Percentiles rank a stretch among this genome's conserved stretches.
phyloP scores from a whole-genome alignment of 805 yeast species.

The Henningerozyma blattae region DNA sequence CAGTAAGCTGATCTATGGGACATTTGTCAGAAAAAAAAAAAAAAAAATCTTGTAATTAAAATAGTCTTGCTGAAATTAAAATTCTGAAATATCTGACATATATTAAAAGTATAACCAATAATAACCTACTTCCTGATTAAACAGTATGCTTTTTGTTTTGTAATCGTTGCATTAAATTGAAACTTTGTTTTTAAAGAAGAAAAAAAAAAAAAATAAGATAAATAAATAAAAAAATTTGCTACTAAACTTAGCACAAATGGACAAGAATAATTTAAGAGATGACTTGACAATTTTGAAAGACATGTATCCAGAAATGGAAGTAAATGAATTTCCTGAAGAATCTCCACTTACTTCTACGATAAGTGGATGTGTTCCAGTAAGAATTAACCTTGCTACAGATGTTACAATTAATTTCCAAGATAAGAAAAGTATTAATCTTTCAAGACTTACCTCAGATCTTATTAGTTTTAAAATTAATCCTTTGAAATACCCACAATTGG shows the following conservation, averaged over 20 bases:
- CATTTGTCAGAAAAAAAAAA: no score
- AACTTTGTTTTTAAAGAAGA: no score
- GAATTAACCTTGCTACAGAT: slow-evolving; percentile 7
- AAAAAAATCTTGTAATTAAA: no score
- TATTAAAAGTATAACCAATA: no score
- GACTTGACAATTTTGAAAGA: slow-evolving; percentile 16
- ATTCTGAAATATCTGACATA: no score
- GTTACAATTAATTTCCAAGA: slow-evolving; percentile 5
- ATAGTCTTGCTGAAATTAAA: no score
- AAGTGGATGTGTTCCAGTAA: slow-evolving; percentile 10
- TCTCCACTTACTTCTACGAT: neutral
- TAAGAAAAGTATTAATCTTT: slow-evolving; percentile 3
- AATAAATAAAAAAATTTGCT: no score
- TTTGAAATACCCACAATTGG: slow-evolving; percentile 11
- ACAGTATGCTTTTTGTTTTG: no score
- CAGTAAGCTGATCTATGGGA: no score
- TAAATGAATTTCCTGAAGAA: slow-evolving; percentile 2
- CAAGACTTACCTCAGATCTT: slow-evolving; percentile 6
- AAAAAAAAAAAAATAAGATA: no score
- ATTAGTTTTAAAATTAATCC: slow-evolving; percentile 9
- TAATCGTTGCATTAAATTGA: no score
- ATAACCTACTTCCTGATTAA: no score
- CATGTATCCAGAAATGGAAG: slow-evolving; percentile 22
- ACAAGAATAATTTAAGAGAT: slow-evolving; percentile 6
- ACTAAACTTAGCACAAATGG: slow-evolving; percentile 1